Evolutionary conservation across 108 stramenopile species (phyloP), one percentile per base, ranked within the genome.

Genomic region (Aureococcus anophagefferens): DNA sequence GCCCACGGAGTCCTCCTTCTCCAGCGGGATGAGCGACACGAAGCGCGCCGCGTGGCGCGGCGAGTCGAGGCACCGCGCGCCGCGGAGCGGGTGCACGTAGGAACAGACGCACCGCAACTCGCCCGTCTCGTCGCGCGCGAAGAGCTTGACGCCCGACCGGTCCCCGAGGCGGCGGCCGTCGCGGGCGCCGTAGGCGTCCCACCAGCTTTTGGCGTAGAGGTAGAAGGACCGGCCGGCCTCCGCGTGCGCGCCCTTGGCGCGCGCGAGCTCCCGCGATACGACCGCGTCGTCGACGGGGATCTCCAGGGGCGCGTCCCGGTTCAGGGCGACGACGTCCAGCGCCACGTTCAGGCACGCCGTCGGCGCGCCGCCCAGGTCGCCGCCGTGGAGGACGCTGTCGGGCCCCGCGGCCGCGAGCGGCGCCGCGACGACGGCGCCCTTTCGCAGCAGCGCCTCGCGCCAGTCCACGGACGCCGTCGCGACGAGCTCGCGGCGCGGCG

Each of bases 91-190:
- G 25, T n/a, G n/a, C 35, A 83, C 65, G 33, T 75, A 83, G 4
- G 78, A 74, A 70, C 76, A 79, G 40, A 79, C 82, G 35, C 75
- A 71, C 30, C 80, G 74, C 40, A 76, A 71, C 21, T 68, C 69
- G 7, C 80, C 80, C 28, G 46, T 31, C 65, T 83, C 82, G 81
- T 83, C 80, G 64, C 72, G 75, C 5, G 82, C 82, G 66, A 83
- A 79, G 30, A 83, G 59, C 29, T 72, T 72, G 17, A 80, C 69
- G 0, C 37, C 66, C n/a, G n/a, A n/a, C 34, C 45, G 65, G 46
- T 74, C 15, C 0, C 67, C 17, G 62, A 66, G 28, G 33, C n/a
- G 17, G 4, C 59, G 36, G 14, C 30, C 36, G 44, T 51, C 15
- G n/a, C 73, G 67, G 11, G 33, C 5, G 14, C 46, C 17, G 64